Base-by-base conservation (phyloP, 371 early-diverging fungal species). In the Blakeslea trispora region DNA sequence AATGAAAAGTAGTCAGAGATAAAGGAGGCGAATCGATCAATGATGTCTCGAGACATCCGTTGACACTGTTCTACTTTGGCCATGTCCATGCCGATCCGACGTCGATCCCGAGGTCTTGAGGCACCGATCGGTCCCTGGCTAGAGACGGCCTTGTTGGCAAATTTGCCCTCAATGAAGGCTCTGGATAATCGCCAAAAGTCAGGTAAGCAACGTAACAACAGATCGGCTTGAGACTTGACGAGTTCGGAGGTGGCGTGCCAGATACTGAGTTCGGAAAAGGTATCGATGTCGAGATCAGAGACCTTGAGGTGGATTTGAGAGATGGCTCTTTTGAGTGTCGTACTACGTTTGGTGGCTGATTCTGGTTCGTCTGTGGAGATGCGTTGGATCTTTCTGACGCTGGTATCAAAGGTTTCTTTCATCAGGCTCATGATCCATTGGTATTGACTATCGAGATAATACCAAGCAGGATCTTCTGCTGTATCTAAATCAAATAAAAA, bases 161-260 rank as follows among this genome's bases (percentile, higher is more conserved):
- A 89, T 62, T 89, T 84, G 41, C 93, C 91, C 45, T 94, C 96
- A 62, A 90, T 88, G 61, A 85, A 95, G 2, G 92, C 83, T 49
- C 82, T 83, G 34, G 92, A 89, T 2, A 95, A 63, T 64, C 89
- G 85, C 93, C 97, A 95, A 73, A 97, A 95, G 55, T 93, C 93
- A n/a, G 95, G 96, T 55, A 97, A 63, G 41, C 87, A 81, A 11
- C 84, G 82, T n/a, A 84, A 55, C 18, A 97, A 62, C 5, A 91
- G 69, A 32, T 86, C 82, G 1, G 92, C 92, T 3, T 92, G 74
- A 1, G 84, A 79, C 63, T 90, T 87, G 22, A 93, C 86, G 11
- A 91, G 72, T 1, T 81, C 77, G 4, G 81, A 62, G 7, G 82
- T 89, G 0, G 88, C 81, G 40, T 85, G 82, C 93, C 95, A 93